These are phyloP conservation scores for Quercus agrifolia DNA, from an alignment of 306 rosid species.

Conservation along the genomic window DNA sequence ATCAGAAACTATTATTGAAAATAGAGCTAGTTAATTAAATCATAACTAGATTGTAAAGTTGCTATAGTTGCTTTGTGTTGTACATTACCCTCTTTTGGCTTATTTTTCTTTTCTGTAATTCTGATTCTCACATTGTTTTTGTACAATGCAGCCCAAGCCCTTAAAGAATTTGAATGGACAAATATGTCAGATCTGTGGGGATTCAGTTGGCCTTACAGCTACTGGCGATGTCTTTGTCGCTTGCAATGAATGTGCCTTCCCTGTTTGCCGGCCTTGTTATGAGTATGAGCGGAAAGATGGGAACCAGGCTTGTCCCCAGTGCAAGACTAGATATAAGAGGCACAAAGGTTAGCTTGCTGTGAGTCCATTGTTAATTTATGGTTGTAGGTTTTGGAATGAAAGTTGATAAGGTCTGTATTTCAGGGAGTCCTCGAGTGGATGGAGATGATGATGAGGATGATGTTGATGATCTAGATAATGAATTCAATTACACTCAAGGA, in stretches of 20 bases:
- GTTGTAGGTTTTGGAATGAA: not conserved
- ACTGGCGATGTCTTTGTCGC: constrained; percentile 91
- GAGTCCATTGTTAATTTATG: not conserved
- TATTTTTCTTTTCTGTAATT: constrained; percentile 3
- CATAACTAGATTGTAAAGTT: not conserved
- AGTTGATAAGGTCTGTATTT: constrained; percentile 20
- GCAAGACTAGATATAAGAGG: constrained; percentile 97
- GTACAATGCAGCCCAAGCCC: constrained; percentile 66
- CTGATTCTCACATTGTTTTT: constrained; percentile 15
- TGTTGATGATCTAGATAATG: constrained; percentile 87
- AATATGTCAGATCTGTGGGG: constrained; percentile 92
- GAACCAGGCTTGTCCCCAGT: constrained; percentile 88
- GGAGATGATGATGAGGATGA: constrained; percentile 97
- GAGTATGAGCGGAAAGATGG: constrained; percentile 96
- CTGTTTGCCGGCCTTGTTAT: constrained; percentile 92
- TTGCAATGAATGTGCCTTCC: constrained; percentile 96
- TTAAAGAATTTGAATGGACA: constrained; percentile 74
- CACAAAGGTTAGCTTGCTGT: constrained; percentile 53
- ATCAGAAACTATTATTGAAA: not conserved
- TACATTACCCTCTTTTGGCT: not conserved
- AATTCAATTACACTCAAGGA: constrained; percentile 59
- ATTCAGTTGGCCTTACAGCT: constrained; percentile 67
- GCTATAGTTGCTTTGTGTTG: not conserved
- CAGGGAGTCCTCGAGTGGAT: constrained; percentile 94
- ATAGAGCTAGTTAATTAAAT: not conserved